Base-by-base conservation (phyloP, 352 stramenopile genomes). In the Globisporangium irregulare region DNA sequence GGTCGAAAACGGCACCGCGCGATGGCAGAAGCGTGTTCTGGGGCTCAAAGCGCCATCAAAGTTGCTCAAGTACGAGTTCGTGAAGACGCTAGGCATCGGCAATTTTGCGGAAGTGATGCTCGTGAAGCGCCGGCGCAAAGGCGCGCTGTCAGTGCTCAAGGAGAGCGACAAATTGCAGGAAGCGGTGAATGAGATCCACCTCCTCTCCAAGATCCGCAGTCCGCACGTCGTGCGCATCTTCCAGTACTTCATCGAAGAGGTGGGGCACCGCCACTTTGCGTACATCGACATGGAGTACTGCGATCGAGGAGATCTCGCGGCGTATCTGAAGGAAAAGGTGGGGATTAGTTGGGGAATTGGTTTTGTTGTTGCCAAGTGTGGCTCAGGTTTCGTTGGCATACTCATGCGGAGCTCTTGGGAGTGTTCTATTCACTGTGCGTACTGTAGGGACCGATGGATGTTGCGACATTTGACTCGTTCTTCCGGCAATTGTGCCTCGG, bases 221-320 rank as follows among this genome's bases (percentile, higher is more conserved):
- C 79, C 85, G 4, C 76, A 92, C 46, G 81, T 94, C 57, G 83
- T 94, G 43, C 79, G 80, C 32, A 84, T 94, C n/a, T 71, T 78
- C 50, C 69, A 87, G 34, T 93, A 91, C 60, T 94, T 92, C 51
- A 81, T 91, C 51, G 87, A 94, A 59, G 77, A 90, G 51, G 80
- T 94, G n/a, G 85, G 79, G 3, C 83, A 91, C 32, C 76, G 82
- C 34, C 82, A 87, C 55, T 92, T 92, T 72, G 82, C 81, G 20
- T 94, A 93, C 79, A 91, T 94, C 43, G 84, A 91, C 65, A 91
- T 93, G 80, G 87, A 94, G 70, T 93, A 80, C 48, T 94, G 86
- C 62, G 84, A 91, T 58, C 62, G 71, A 24, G 85, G 87, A 4
- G 83, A 92, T 62, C 66, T 92, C 50, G 48, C 67, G 57, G 57